A percentile compares a stretch with the other conserved stretches of the same genome.
phyloP scores from a whole-genome alignment of 2,329 filamentous ascomycete species.

The Microcyclosporella mali region DNA sequence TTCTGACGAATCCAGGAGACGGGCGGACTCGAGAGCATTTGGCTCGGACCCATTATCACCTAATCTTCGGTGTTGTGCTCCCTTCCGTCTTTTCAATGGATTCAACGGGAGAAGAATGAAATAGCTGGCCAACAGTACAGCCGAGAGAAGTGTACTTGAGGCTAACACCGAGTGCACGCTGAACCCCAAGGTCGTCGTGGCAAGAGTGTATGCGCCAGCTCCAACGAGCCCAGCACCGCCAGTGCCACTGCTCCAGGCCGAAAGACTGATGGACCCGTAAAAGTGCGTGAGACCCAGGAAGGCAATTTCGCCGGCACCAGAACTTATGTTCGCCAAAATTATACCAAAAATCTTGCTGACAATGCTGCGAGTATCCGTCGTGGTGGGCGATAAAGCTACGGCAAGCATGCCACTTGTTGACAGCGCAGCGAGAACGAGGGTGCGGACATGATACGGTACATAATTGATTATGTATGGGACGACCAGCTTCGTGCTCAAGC shows the following conservation, averaged over 20 bases:
- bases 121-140: slow-evolving; percentile 79
- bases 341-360: slow-evolving; percentile 78
- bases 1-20: slow-evolving; percentile 28
- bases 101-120: slow-evolving; percentile 70
- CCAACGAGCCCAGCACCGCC: slow-evolving; percentile 83
- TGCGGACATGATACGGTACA: slow-evolving; percentile 70
- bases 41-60: slow-evolving; percentile 39
- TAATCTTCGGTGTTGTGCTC: slow-evolving; percentile 51
- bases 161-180: slow-evolving; percentile 69
- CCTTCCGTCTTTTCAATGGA: slow-evolving; percentile 49
- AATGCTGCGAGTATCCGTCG: slow-evolving; percentile 42
- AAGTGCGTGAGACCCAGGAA: slow-evolving; percentile 89
- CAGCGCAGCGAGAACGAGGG: slow-evolving; percentile 66
- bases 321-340: slow-evolving; percentile 75
- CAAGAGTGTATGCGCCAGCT: slow-evolving; percentile 77
- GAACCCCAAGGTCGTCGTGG: slow-evolving; percentile 74
- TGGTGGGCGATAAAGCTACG: slow-evolving; percentile 66
- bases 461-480: slow-evolving; percentile 91
- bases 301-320: slow-evolving; percentile 81
- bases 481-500: slow-evolving; percentile 63
- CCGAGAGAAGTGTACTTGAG: slow-evolving; percentile 70
- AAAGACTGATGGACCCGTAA: slow-evolving; percentile 80
- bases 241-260: slow-evolving; percentile 87
- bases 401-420: slow-evolving; percentile 85
- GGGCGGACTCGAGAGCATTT: slow-evolving; percentile 27